Percentiles rank a stretch among this genome's conserved stretches.
Evolutionary conservation across 2,329 filamentous ascomycete genomes (phyloP).

Genomic region (Ceratocystis cacaofunesta): DNA sequence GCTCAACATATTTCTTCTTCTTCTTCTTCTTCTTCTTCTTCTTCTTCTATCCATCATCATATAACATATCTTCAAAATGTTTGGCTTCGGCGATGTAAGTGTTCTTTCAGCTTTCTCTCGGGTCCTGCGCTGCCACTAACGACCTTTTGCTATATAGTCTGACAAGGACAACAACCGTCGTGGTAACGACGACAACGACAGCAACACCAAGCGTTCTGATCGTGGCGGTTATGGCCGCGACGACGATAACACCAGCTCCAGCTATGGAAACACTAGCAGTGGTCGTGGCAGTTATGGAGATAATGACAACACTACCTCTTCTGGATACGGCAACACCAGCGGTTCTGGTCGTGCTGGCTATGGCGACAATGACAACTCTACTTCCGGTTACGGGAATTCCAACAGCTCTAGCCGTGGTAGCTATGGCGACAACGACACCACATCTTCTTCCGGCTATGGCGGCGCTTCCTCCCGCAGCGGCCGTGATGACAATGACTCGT

Average conservation of each 20-base stretch:
- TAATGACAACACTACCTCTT: not conserved
- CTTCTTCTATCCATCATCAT: not conserved
- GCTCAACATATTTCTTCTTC: no score
- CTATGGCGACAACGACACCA: conserved; percentile 20
- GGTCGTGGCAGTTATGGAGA: not conserved
- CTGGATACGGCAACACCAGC: conserved; percentile 18
- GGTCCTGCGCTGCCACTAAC: not conserved
- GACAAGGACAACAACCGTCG: conserved; percentile 14
- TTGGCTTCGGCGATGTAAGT: conserved; percentile 13
- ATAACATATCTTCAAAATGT: conserved; percentile 5
- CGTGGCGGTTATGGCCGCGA: not conserved
- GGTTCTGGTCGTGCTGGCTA: not conserved
- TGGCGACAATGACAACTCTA: conserved; percentile 9
- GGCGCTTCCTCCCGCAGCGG: conserved; percentile 18
- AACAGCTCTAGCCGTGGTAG: conserved; percentile 16
- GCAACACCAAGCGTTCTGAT: conserved; percentile 7
- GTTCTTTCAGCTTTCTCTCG: not conserved
- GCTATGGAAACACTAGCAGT: conserved; percentile 1
- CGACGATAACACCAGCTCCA: not conserved
- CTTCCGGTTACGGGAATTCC: conserved; percentile 18
- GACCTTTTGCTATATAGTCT: not conserved
- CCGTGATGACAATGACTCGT: conserved; percentile 11
- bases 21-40: not conserved
- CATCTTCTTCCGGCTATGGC: conserved; percentile 17
- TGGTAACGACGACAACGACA: conserved; percentile 18